Base-by-base conservation (phyloP, 2,329 filamentous ascomycete species). In the Ascochyta koolunga region DNA sequence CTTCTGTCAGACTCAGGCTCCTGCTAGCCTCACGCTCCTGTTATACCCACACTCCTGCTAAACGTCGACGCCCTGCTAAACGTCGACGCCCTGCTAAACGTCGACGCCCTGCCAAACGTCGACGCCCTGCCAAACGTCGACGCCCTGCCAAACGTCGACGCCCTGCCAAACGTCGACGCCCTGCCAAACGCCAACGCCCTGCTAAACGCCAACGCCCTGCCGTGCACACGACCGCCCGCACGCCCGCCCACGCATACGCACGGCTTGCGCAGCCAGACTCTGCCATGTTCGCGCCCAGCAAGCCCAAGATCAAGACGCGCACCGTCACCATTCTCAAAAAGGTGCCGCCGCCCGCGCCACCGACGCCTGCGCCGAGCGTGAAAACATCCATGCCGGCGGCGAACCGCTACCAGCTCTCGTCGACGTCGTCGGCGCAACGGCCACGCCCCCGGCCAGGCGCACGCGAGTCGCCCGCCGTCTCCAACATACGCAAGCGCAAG, bases 231-330 rank as follows among this genome's bases (percentile, higher is more conserved):
- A 31, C 10, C 8, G n/a, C n/a, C n/a, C n/a, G n/a, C 22, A 8
- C 22, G 22, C 22, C 22, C 27, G 10, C 8, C 4, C 11, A 43
- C 29, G 39, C 37, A 41, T 31, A 54, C 50, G 41, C 49, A 33
- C 32, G 13, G 4, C 46, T 10, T 31, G 22, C 45, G 27, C 27
- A 13, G 9, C 27, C 27, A 10, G 27, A 13, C 32, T 31, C 3
- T 60, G 58, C 44, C 54, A 72, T 71, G 69, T 72, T 73, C 54
- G 54, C 56, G 39, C 45, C 59, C 37, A 67, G 67, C 45, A 66
- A 70, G 36, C 66, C 69, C 45, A 73, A 72, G 60, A 72, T 73
- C 54, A 68, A 67, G 54, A 67, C 64, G 40, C 64, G 64, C 29
- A 71, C 69, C 24, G 67, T 74, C 54, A 59, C 65, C 42, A 62